These are phyloP conservation scores for Diaporthe sp. DNA, from an alignment of 2,329 filamentous ascomycete genomes.

Conservation along the genomic window DNA sequence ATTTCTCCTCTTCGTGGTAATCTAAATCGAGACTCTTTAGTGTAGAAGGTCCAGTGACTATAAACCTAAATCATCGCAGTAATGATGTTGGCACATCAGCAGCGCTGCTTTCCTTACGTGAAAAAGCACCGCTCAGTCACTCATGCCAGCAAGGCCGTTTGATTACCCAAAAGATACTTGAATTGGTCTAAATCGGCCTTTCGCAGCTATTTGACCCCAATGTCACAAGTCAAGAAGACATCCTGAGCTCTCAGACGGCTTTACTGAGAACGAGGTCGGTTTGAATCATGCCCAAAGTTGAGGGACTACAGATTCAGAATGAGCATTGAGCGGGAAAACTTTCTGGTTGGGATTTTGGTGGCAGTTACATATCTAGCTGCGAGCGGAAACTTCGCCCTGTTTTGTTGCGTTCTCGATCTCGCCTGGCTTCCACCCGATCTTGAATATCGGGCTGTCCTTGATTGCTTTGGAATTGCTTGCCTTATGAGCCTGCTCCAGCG, in stretches of 20 bases:
- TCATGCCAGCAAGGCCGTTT: neutral
- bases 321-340: neutral
- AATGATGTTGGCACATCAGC: neutral
- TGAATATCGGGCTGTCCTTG: constrained; percentile 11
- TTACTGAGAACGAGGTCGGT: neutral
- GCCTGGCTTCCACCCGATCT: neutral
- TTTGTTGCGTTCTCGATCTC: neutral
- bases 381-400: neutral
- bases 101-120: neutral
- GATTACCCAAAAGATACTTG: neutral
- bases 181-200: neutral
- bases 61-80: neutral
- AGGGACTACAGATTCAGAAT: neutral
- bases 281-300: neutral
- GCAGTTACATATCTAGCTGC: neutral
- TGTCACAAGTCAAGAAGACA: neutral
- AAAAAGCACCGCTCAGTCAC: neutral
- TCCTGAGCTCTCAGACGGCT: neutral
- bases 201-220: neutral
- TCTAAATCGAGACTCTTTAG: neutral
- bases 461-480: constrained; percentile 11
- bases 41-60: neutral
- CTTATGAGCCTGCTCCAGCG: constrained; percentile 1
- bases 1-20: too few relatives aligned
- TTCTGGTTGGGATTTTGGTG: neutral